These are phyloP conservation scores for Lactarius hengduanensis DNA, from an alignment of 768 basidiomycete species.

Conservation along the genomic window DNA sequence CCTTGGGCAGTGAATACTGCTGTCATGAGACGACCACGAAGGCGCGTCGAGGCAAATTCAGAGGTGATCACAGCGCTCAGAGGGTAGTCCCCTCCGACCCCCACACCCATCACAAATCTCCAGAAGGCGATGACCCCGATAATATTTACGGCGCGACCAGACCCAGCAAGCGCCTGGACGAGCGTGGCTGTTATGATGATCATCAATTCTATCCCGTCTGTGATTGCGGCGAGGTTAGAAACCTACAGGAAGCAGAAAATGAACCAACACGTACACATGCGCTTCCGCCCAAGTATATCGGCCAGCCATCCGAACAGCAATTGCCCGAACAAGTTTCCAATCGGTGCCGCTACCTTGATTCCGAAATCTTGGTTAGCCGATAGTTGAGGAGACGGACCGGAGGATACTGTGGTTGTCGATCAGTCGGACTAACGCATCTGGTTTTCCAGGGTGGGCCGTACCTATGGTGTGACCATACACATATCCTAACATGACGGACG, in stretches of 20 bases:
- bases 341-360: constrained; percentile 43
- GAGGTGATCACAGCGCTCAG: constrained; percentile 83
- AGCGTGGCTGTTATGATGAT: constrained; percentile 81
- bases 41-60: constrained; percentile 77
- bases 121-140: constrained; percentile 76
- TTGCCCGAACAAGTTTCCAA: constrained; percentile 43
- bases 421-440: neutral
- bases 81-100: constrained; percentile 89
- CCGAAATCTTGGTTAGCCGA: constrained; percentile 35
- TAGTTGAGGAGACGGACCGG: neutral
- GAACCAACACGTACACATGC: constrained; percentile 53
- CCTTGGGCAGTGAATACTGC: constrained; percentile 85
- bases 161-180: constrained; percentile 77
- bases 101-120: constrained; percentile 81
- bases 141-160: constrained; percentile 64
- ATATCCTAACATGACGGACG: constrained; percentile 76
- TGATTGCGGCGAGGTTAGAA: neutral
- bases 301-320: constrained; percentile 46
- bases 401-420: neutral
- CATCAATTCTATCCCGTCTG: constrained; percentile 72
- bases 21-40: constrained; percentile 83
- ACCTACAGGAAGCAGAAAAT: constrained; percentile 31
- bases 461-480: constrained; percentile 54
- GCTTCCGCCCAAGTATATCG: constrained; percentile 43
- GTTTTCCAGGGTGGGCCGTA: neutral